Percentiles rank a stretch among this genome's conserved stretches.
These are phyloP conservation scores for Scutellaria baicalensis DNA, from an alignment of 257 asterid species.

Conservation along the genomic window DNA sequence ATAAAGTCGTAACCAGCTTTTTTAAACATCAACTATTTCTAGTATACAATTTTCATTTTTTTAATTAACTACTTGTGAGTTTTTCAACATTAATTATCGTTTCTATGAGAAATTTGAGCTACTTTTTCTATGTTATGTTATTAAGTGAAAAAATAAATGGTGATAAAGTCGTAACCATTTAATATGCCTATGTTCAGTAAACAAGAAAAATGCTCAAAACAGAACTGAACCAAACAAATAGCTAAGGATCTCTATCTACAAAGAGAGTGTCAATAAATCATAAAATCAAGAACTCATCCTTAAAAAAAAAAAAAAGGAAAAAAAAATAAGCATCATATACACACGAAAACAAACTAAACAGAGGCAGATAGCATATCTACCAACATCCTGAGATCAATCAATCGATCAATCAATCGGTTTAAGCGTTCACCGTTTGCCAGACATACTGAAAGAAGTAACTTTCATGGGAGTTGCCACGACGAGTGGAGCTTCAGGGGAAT, in stretches of 20 bases:
- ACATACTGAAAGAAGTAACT: slow-evolving; percentile 90
- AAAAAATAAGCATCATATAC: not conserved
- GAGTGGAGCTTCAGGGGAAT: slow-evolving; percentile 92
- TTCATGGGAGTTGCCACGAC: slow-evolving; percentile 96
- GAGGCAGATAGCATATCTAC: too few species aligned
- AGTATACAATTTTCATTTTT: too few species aligned
- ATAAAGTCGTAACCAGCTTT: too few species aligned
- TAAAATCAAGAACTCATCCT: not conserved
- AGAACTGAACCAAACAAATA: not conserved
- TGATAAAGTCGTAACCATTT: too few species aligned
- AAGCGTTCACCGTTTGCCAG: slow-evolving; percentile 40
- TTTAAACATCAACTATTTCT: too few species aligned
- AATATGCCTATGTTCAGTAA: not conserved
- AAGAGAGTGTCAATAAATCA: not conserved
- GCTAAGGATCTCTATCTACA: not conserved
- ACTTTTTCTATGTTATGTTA: too few species aligned
- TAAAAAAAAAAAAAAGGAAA: not conserved
- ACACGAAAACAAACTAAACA: not conserved
- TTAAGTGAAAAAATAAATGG: too few species aligned
- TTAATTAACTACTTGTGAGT: too few species aligned
- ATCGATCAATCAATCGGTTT: too few species aligned
- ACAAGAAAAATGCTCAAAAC: not conserved
- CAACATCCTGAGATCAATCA: not conserved
- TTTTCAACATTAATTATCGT: too few species aligned
- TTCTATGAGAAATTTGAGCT: too few species aligned